Evolutionary conservation across 129 eudicot species (phyloP), one percentile per base, ranked within the genome.

Genomic region (Gnaphalium uliginosum): DNA sequence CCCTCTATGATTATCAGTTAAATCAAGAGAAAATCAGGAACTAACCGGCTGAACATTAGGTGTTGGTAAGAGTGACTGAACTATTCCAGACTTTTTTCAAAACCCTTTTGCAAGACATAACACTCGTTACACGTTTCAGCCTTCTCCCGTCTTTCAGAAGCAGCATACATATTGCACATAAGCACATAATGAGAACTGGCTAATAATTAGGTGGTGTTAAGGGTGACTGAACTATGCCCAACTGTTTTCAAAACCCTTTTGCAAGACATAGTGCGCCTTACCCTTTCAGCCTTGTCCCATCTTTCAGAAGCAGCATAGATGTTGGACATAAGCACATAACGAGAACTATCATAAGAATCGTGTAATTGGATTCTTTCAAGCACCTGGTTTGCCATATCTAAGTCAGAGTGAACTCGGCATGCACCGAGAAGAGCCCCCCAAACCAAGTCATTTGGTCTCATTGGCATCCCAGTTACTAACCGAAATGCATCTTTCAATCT

Each of bases 391-490:
- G 85, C 86, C 86, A 83, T 56, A 48, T 53, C 75, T n/a, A 74
- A 59, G 46, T 88, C 86, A 11, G 81, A 80, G 41, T 91, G 87
- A 66, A 81, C 75, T 53, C 88, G 77, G 35, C 97, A 88, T 29
- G 97, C 91, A 66, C 97, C 97, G 71, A 91, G 91, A 6, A 91
- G 68, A 71, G 97, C 83, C 56, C 97, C 97, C 84, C 85, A 83
- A 69, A 91, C 72, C 66, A 76, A 69, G 62, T 86, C 92, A 79
- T 88, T 91, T 74, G 94, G 89, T 61, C 66, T 77, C 77, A 88
- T 26, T 10, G 89, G 91, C 94, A 91, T 91, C 61, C 73, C 82
- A 63, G 81, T 84, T n/a, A 86, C 80, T 24, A 91, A 63, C 48
- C 81, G 79, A 78, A 75, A 88, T 25, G 95, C 95, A 46, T 91